These are phyloP conservation scores for Saprolegnia parasitica DNA, from an alignment of 352 stramenopile species.

Conservation along the genomic window DNA sequence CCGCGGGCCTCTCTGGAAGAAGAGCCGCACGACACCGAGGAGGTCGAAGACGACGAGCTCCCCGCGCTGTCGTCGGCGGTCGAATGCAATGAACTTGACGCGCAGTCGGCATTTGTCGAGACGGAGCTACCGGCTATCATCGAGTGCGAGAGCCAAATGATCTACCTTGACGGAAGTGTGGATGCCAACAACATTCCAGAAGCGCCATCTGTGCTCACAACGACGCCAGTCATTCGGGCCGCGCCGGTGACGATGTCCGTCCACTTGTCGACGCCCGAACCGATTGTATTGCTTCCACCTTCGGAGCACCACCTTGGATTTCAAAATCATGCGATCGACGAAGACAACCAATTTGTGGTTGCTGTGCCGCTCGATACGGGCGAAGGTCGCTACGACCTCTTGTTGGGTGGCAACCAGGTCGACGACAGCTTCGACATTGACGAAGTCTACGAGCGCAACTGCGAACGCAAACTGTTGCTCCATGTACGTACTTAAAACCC, in stretches of 20 bases:
- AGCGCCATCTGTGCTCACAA: neutral
- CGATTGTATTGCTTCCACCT: neutral
- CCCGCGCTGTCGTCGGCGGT: too few species aligned
- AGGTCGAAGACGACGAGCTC: too few species aligned
- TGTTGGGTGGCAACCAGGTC: neutral
- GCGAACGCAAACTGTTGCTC: neutral
- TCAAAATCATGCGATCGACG: neutral
- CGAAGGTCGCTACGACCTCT: neutral
- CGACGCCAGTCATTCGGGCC: neutral
- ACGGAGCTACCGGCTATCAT: conserved; percentile 2
- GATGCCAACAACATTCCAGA: neutral
- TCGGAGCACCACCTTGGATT: neutral
- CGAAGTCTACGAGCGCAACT: conserved; percentile 19
- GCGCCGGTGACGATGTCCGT: neutral
- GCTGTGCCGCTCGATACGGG: neutral
- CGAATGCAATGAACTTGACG: neutral
- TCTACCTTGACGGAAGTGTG: conserved; percentile 25
- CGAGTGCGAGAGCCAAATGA: conserved; percentile 26
- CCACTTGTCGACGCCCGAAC: neutral
- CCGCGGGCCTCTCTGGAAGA: too few species aligned
- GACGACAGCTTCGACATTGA: conserved; percentile 23
- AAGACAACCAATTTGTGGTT: conserved; percentile 4
- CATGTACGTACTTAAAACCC: neutral
- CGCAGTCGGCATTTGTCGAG: conserved; percentile 7
- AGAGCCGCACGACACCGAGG: neutral